phyloP scores from a whole-genome alignment of 352 stramenopile species.

The Globisporangium uncinulatum region DNA sequence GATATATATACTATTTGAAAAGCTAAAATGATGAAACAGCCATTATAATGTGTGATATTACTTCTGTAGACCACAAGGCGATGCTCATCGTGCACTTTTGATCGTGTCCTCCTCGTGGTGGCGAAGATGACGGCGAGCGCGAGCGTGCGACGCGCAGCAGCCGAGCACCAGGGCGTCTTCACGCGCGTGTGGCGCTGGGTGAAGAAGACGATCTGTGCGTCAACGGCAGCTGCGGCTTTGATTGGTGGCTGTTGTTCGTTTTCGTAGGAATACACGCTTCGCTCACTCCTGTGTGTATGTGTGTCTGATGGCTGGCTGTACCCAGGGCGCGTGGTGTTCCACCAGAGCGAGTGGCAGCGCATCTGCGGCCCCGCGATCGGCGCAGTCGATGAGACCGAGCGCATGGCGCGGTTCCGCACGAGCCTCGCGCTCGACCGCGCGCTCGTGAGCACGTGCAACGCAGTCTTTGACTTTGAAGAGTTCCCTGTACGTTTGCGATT shows the following conservation, averaged over 20 bases:
- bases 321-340: conserved; percentile 51
- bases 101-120: no score
- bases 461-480: conserved; percentile 71
- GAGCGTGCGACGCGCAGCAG: conserved; percentile 51
- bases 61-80: no score
- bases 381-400: conserved; percentile 47
- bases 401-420: conserved; percentile 70
- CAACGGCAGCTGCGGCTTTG: conserved; percentile 13
- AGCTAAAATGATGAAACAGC: no score
- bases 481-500: conserved; percentile 35
- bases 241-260: conserved; percentile 17
- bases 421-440: conserved; percentile 49
- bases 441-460: conserved; percentile 68
- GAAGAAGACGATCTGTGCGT: conserved; percentile 32
- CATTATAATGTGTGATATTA: no score
- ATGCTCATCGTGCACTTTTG: no score
- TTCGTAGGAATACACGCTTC: background rate
- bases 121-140: conserved; percentile 41
- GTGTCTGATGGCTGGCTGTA: no score
- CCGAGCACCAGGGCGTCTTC: conserved; percentile 45
- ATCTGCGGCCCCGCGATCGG: conserved; percentile 41
- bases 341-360: conserved; percentile 67
- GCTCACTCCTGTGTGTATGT: background rate
- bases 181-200: conserved; percentile 67
- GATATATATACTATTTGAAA: no score